Evolutionary conservation across 139 green algal genomes (phyloP).

Genomic region (Coelastrella sp.): DNA sequence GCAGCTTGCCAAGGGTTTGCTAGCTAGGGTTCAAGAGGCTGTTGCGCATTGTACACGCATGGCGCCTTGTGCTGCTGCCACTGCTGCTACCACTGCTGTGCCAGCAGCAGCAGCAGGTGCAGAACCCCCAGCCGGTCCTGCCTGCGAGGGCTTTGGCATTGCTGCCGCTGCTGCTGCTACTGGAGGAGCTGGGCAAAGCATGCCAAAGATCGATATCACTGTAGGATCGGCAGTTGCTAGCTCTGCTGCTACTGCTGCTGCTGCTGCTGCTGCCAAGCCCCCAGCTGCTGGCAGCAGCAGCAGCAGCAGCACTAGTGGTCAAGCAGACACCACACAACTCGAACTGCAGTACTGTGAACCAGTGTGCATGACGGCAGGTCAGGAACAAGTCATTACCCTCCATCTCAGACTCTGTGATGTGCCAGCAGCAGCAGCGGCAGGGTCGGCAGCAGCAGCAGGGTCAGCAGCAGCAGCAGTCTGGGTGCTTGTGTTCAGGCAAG

Average conservation of each 20-base stretch:
- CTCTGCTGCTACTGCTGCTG: neutral
- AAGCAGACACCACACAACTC: neutral
- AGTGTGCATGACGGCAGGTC: neutral
- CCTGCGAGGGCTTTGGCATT: neutral
- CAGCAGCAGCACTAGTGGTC: neutral
- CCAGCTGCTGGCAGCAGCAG: neutral
- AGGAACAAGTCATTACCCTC: neutral
- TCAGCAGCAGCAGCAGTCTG: neutral
- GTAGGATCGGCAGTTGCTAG: neutral
- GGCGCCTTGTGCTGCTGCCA: neutral
- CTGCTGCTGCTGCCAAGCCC: neutral
- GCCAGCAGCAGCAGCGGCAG: neutral
- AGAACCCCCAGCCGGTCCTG: neutral
- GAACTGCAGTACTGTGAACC: neutral
- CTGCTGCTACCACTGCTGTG: neutral
- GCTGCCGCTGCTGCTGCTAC: neutral
- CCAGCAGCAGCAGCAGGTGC: neutral
- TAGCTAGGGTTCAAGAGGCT: neutral
- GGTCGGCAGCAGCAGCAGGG: neutral
- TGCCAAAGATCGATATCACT: neutral
- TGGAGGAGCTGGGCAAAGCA: neutral
- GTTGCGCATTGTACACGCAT: neutral
- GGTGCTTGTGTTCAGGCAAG: neutral
- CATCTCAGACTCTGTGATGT: neutral
- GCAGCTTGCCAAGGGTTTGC: neutral